Conservation (phyloP, 495 filamentous ascomycete genomes). For the Aeminium ludgeri region DNA sequence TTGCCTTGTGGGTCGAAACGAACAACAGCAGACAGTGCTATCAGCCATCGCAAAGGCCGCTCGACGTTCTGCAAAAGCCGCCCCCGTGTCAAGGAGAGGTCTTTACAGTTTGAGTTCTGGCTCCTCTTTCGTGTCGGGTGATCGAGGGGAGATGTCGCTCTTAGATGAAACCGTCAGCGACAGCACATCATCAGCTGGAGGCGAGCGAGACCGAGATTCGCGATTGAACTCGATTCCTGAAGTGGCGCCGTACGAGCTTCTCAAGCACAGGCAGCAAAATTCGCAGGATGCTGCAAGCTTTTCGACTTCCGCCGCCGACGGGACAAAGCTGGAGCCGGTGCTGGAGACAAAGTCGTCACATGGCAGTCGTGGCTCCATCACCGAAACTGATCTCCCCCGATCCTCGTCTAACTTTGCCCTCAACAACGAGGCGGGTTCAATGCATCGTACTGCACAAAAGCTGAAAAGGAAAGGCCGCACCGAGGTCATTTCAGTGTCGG, state of each 20-base stretch:
- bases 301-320: not conserved
- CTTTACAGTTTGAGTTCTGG: conserved; percentile 34
- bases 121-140: conserved; percentile 6
- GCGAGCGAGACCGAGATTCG: conserved; percentile 8
- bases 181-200: conserved; percentile 8
- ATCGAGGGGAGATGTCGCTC: conserved; percentile 8
- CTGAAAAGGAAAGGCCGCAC: conserved; percentile 49
- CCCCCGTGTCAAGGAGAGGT: conserved; percentile 19
- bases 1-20: conserved; percentile 58
- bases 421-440: conserved; percentile 6
- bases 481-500: conserved; percentile 64
- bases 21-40: conserved; percentile 51
- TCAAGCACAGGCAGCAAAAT: not conserved
- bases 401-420: conserved; percentile 2
- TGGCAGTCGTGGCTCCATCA: conserved; percentile 7
- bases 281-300: not conserved
- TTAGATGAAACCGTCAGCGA: conserved; percentile 13
- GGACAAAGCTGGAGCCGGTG: conserved; percentile 8
- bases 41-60: conserved; percentile 56
- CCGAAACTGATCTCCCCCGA: conserved; percentile 3
- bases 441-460: conserved; percentile 35
- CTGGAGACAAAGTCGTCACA: conserved; percentile 18
- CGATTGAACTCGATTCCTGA: conserved; percentile 11
- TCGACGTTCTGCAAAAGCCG: conserved; percentile 31
- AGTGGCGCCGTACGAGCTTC: conserved; percentile 2